A percentile compares a stretch with the other conserved stretches of the same genome.
Conservation (phyloP, 257 asterid genomes). For the Jasminum sambac region DNA sequence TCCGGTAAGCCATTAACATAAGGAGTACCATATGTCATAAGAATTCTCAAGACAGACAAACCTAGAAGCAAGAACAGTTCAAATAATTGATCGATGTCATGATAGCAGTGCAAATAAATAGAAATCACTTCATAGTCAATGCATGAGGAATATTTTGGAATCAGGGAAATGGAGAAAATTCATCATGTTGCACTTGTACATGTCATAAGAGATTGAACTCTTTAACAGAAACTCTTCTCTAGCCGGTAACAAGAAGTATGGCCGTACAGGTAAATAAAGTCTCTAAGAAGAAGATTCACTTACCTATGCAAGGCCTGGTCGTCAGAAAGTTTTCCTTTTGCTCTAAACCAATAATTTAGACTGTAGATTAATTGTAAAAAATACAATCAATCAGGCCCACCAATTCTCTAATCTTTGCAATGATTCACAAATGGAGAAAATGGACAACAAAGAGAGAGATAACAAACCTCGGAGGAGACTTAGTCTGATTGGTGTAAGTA, state of each 20-base stretch:
- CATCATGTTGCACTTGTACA: slow-evolving; percentile 1
- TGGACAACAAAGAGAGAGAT: slow-evolving; percentile 21
- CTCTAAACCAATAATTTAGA: slow-evolving; percentile 92
- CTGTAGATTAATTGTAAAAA: slow-evolving; percentile 45
- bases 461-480: slow-evolving; percentile 84
- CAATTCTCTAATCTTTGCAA: slow-evolving; percentile 20
- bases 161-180: slow-evolving; percentile 3
- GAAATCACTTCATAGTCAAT: background rate
- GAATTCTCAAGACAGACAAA: background rate
- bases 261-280: slow-evolving; percentile 8
- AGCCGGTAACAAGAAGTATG: slow-evolving; percentile 18
- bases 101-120: background rate
- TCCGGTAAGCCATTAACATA: background rate
- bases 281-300: slow-evolving; percentile 27
- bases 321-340: slow-evolving; percentile 85
- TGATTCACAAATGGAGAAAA: slow-evolving; percentile 25
- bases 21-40: background rate
- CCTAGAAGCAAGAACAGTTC: background rate
- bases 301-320: slow-evolving; percentile 94
- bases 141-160: slow-evolving; percentile 6
- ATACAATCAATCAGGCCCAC: slow-evolving; percentile 19
- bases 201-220: slow-evolving; percentile 8
- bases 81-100: background rate
- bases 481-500: slow-evolving; percentile 63
- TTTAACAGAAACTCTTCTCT: slow-evolving; percentile 4